Base-by-base conservation (phyloP, 2,329 filamentous ascomycete species). In the Sordariomycetes sp. region DNA sequence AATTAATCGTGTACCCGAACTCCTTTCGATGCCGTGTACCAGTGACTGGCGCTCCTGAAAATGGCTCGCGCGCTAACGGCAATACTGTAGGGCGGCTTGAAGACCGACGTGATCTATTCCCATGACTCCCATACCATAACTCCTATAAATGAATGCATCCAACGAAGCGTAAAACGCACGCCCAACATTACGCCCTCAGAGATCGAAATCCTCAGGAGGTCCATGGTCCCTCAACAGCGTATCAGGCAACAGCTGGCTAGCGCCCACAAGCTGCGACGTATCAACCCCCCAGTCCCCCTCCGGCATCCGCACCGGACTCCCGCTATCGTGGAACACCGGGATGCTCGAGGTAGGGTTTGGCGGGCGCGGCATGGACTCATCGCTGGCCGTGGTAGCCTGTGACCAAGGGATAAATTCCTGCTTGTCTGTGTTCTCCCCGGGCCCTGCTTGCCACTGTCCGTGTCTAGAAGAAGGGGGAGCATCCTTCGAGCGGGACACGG, bases 201-300 rank as follows among this genome's bases (percentile, higher is more conserved):
- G 20, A 24, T 50, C 46, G 20, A 22, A 50, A 50, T 50, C 46
- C 46, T 50, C 46, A 8, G 46, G 46, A 22, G 46, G 20, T 11
- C 7, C 64, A 32, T 70, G 69, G 35, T 76, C 75, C 34, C 66
- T 62, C 8, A 76, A 24, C 58, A 78, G 66, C 59, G 74, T 77
- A 51, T 77, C 74, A 2, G 80, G 75, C 59, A 83, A 67, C 69
- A 80, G 74, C 66, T 82, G 79, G 61, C 79, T 81, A 62, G 72
- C 74, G 1, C 76, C 75, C 59, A 77, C 65, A 20, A 81, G 69
- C 66, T 83, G 77, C 10, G 78, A 79, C 11, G 72, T 74, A 16
- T 69, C 22, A 6, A 68, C 56, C 20, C 68, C 68, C 28, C 64
- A 62, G 32, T 61, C 59, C 14, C 54, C 59, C 18, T 43, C 60